phyloP scores from a whole-genome alignment of 768 basidiomycete genomes.

The Leucosporidium scottii region DNA sequence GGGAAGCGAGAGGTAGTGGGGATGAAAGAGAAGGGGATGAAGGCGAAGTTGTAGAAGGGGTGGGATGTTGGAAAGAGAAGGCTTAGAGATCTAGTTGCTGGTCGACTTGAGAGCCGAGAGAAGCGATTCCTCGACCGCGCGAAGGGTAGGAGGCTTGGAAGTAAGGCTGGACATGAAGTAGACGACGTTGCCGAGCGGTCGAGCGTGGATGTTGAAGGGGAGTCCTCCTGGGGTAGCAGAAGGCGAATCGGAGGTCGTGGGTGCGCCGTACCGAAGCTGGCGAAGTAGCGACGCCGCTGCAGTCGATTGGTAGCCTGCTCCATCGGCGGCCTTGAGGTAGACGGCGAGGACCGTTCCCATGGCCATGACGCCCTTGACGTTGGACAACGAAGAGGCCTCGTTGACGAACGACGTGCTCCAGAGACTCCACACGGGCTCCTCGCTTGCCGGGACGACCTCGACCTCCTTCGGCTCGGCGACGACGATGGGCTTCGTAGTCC shows the following conservation, averaged over 20 bases:
- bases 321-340: conserved; percentile 12
- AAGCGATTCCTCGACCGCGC: conserved; percentile 25
- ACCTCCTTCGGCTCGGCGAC: background rate
- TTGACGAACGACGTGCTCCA: conserved; percentile 26
- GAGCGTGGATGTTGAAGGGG: conserved; percentile 64
- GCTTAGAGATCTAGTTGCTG: no score
- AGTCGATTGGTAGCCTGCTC: conserved; percentile 51
- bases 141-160: conserved; percentile 44
- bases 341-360: conserved; percentile 24
- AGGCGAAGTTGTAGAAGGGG: conserved; percentile 7
- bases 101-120: background rate
- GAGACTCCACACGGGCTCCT: conserved; percentile 12
- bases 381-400: conserved; percentile 10
- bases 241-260: conserved; percentile 26
- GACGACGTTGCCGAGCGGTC: conserved; percentile 84
- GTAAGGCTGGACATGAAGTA: conserved; percentile 89
- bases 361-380: conserved; percentile 14
- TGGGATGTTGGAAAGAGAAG: background rate
- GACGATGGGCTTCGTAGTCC: conserved; percentile 45
- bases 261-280: conserved; percentile 45
- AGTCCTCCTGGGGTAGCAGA: conserved; percentile 51
- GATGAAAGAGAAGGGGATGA: background rate
- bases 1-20: background rate
- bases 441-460: background rate
- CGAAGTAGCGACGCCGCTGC: conserved; percentile 59